phyloP scores from a whole-genome alignment of 345 rosid species.

The Ceriops tagal region DNA sequence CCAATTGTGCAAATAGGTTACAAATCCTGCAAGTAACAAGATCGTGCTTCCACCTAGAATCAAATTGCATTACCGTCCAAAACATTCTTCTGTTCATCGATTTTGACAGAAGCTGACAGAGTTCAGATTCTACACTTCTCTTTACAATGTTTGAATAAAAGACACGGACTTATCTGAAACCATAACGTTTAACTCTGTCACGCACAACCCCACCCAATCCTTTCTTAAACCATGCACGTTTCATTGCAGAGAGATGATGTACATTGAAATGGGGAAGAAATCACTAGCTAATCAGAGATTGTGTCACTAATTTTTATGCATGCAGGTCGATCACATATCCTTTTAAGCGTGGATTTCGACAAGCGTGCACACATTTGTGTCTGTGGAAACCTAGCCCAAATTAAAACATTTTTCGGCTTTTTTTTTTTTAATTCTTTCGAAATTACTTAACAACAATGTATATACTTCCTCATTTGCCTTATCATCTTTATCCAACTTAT shows the following conservation, averaged over 20 bases:
- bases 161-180: not conserved
- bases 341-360: no score
- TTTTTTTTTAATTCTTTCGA: no score
- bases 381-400: no score
- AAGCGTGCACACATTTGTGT: no score
- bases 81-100: conserved; percentile 27
- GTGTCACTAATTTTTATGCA: no score
- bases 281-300: no score
- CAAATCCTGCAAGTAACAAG: conserved; percentile 21
- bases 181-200: not conserved
- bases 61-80: conserved; percentile 23
- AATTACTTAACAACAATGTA: no score
- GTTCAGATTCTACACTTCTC: not conserved
- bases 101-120: conserved; percentile 26
- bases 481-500: no score
- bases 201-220: not conserved
- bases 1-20: conserved; percentile 3
- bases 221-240: not conserved
- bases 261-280: not conserved
- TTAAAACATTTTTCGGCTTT: no score
- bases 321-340: no score
- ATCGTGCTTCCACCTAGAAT: conserved; percentile 16
- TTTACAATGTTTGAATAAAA: not conserved
- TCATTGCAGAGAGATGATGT: not conserved
- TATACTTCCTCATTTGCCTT: no score